phyloP scores from a whole-genome alignment of 2,329 filamentous ascomycete species.

The Beauveria sp. region DNA sequence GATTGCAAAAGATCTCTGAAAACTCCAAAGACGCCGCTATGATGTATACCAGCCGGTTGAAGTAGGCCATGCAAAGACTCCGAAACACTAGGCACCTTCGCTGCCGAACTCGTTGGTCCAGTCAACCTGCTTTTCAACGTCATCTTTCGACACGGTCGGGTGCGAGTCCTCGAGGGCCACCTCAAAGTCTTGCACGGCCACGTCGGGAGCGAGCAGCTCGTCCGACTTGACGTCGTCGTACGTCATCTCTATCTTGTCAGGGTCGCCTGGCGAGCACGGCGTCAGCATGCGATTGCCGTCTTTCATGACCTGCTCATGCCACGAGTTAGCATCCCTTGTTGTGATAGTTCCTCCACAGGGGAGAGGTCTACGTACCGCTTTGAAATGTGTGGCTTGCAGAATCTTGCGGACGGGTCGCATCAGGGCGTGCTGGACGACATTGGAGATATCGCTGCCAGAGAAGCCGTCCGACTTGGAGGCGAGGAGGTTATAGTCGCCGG shows the following conservation, averaged over 20 bases:
- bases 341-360: background rate
- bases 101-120: constrained; percentile 97
- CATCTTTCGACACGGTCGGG: constrained; percentile 83
- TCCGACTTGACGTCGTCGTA: constrained; percentile 85
- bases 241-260: constrained; percentile 81
- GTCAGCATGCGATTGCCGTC: constrained; percentile 65
- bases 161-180: constrained; percentile 82
- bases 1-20: constrained; percentile 9
- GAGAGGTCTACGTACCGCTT: constrained; percentile 53
- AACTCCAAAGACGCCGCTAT: constrained; percentile 13
- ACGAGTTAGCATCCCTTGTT: background rate
- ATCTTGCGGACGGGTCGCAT: constrained; percentile 98
- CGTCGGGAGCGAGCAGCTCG: constrained; percentile 74
- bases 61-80: background rate
- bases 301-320: constrained; percentile 51
- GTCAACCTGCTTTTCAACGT: constrained; percentile 75
- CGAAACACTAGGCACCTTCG: constrained; percentile 54
- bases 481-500: constrained; percentile 71
- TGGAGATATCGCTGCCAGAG: constrained; percentile 91
- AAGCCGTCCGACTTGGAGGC: constrained; percentile 85
- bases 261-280: constrained; percentile 88
- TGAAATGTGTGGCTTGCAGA: constrained; percentile 95
- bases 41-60: constrained; percentile 6
- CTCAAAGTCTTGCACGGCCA: constrained; percentile 86
- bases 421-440: constrained; percentile 89